phyloP scores from a whole-genome alignment of 495 filamentous ascomycete species.

The Xylaria curta region DNA sequence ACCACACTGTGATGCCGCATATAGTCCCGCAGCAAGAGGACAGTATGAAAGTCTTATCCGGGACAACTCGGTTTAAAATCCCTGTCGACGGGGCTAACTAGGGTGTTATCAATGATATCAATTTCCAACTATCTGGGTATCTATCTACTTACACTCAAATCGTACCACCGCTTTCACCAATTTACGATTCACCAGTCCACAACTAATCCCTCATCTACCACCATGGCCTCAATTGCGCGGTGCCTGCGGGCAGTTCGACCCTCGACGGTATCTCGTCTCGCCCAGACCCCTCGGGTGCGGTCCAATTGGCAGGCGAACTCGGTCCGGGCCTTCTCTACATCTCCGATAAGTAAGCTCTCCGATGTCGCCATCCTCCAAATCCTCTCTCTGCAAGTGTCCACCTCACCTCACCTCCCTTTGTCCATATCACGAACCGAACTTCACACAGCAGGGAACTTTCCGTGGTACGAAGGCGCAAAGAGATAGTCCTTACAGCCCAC shows the following conservation, averaged over 20 bases:
- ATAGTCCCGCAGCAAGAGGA: background rate
- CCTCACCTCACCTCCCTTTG: background rate
- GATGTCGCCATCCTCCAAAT: slow-evolving; percentile 34
- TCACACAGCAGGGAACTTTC: too few relatives aligned
- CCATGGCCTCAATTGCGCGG: slow-evolving; percentile 59
- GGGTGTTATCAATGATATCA: slow-evolving; percentile 20
- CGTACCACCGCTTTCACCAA: slow-evolving; percentile 33
- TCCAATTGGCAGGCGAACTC: slow-evolving; percentile 37
- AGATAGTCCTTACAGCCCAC: background rate
- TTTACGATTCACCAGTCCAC: slow-evolving; percentile 28
- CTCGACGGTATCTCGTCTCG: slow-evolving; percentile 45
- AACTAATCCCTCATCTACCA: slow-evolving; percentile 3
- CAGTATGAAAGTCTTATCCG: slow-evolving; percentile 18
- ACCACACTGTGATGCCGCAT: background rate
- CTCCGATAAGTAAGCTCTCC: slow-evolving; percentile 51
- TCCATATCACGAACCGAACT: too few relatives aligned
- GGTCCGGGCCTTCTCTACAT: slow-evolving; percentile 52
- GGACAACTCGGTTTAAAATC: slow-evolving; percentile 19
- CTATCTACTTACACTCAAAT: slow-evolving; percentile 34
- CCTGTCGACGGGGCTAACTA: slow-evolving; percentile 14
- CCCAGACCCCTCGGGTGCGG: slow-evolving; percentile 42
- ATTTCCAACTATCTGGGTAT: slow-evolving; percentile 20
- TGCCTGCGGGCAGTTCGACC: slow-evolving; percentile 53
- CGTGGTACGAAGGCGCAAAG: too few relatives aligned
- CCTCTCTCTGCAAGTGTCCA: background rate